phyloP scores from a whole-genome alignment of 768 basidiomycete genomes.

The Holtermannia corniformis region DNA sequence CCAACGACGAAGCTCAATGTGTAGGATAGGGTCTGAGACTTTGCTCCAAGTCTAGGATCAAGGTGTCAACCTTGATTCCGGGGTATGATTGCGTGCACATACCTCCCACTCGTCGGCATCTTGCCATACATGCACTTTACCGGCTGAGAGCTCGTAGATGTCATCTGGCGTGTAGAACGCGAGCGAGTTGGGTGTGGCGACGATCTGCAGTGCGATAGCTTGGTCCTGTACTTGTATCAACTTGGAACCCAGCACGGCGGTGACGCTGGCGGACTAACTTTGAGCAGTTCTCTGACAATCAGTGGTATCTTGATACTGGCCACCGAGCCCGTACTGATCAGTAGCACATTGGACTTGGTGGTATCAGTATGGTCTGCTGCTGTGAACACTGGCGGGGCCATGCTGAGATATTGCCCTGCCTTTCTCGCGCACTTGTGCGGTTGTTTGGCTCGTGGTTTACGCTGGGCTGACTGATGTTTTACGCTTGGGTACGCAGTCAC shows the following conservation, averaged over 20 bases:
- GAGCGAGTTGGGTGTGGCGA: slow-evolving; percentile 67
- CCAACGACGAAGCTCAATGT: slow-evolving; percentile 79
- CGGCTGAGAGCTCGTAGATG: slow-evolving; percentile 48
- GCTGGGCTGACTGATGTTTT: neutral
- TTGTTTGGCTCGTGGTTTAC: neutral
- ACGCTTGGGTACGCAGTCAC: too few relatives aligned
- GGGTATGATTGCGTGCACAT: slow-evolving; percentile 55
- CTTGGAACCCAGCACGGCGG: neutral
- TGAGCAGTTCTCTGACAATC: slow-evolving; percentile 66
- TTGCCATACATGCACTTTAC: slow-evolving; percentile 11
- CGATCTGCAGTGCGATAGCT: slow-evolving; percentile 69
- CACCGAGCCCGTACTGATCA: slow-evolving; percentile 89
- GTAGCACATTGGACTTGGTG: slow-evolving; percentile 51
- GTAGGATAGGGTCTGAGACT: slow-evolving; percentile 84
- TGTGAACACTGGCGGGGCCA: neutral
- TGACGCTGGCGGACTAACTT: slow-evolving; percentile 45
- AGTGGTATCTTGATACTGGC: slow-evolving; percentile 88
- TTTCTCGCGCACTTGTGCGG: neutral
- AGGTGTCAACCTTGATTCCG: slow-evolving; percentile 31
- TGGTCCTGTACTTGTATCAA: slow-evolving; percentile 48
- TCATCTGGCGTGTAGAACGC: slow-evolving; percentile 69
- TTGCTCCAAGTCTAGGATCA: slow-evolving; percentile 55
- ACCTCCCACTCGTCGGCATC: slow-evolving; percentile 18
- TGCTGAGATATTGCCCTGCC: neutral
- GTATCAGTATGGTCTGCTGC: neutral